Conservation (phyloP, 768 basidiomycete species). For the Lentinula raphanica region DNA sequence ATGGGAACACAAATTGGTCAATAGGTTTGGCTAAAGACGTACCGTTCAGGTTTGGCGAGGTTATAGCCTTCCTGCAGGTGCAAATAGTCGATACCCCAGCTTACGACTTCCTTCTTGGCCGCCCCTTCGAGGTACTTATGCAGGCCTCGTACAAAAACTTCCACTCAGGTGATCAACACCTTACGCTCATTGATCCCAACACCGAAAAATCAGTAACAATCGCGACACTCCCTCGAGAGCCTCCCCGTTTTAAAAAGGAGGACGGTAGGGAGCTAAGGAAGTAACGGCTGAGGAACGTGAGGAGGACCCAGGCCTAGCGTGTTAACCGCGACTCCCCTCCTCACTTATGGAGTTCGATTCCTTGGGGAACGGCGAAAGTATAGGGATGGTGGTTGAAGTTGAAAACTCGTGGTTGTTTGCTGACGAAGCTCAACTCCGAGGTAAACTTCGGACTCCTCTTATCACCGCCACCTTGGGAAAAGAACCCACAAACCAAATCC, state of each 20-base stretch:
- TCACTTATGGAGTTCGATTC: not conserved
- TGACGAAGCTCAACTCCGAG: too few species aligned
- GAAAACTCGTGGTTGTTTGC: too few species aligned
- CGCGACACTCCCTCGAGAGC: not conserved
- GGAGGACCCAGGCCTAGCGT: not conserved
- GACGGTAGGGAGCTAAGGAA: not conserved
- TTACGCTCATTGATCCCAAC: slow-evolving; percentile 7
- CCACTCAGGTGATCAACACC: not conserved
- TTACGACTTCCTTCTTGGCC: slow-evolving; percentile 10
- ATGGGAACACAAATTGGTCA: not conserved
- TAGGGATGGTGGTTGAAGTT: too few species aligned
- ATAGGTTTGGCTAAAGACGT: slow-evolving; percentile 11
- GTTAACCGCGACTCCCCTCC: too few species aligned
- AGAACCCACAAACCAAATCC: not conserved
- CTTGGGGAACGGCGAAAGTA: not conserved
- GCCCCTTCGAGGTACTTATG: slow-evolving; percentile 8
- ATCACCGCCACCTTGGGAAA: not conserved
- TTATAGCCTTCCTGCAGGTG: slow-evolving; percentile 8
- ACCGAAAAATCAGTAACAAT: not conserved
- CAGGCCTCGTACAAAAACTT: not conserved
- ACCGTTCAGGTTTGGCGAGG: slow-evolving; percentile 4
- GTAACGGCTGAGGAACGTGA: not conserved
- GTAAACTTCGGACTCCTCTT: not conserved
- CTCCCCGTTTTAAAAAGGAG: not conserved
- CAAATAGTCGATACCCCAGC: slow-evolving; percentile 10